phyloP scores from a whole-genome alignment of 1,139 yeast genomes.

The Magnusiomyces suaveolens region DNA sequence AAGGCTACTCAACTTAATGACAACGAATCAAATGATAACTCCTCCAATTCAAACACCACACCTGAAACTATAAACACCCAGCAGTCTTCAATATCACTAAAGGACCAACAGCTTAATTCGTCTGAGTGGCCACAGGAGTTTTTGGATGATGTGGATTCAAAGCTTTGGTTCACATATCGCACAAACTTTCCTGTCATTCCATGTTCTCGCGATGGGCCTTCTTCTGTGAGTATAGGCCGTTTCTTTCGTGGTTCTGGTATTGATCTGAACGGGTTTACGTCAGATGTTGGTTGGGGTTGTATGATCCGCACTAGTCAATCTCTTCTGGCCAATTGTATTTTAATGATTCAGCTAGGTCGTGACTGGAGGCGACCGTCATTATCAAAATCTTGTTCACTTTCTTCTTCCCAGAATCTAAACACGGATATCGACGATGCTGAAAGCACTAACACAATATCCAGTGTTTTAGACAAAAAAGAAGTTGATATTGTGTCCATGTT shows the following conservation, averaged over 20 bases:
- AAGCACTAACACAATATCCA: neutral
- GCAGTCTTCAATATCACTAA: neutral
- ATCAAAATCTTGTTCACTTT: neutral
- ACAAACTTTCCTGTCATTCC: slow-evolving; percentile 69
- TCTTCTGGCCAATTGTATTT: slow-evolving; percentile 69
- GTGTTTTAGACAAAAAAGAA: slow-evolving; percentile 25
- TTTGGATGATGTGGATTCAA: slow-evolving; percentile 44
- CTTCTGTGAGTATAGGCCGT: slow-evolving; percentile 57
- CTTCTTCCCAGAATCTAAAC: neutral
- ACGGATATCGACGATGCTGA: neutral
- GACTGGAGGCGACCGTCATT: slow-evolving; percentile 32
- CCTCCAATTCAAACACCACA: neutral
- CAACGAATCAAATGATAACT: neutral
- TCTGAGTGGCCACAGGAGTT: slow-evolving; percentile 42
- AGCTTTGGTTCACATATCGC: slow-evolving; percentile 73
- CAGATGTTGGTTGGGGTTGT: slow-evolving; percentile 99
- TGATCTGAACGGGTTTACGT: slow-evolving; percentile 49
- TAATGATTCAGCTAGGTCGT: slow-evolving; percentile 40
- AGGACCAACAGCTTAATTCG: slow-evolving; percentile 1
- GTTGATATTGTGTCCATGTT: slow-evolving; percentile 47
- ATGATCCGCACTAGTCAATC: slow-evolving; percentile 94
- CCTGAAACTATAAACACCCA: neutral
- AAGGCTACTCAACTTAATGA: neutral
- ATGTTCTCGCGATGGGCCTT: slow-evolving; percentile 56
- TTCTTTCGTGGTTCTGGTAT: slow-evolving; percentile 36